These are phyloP conservation scores for Tulasnella sp. DNA, from an alignment of 768 basidiomycete species.

Conservation along the genomic window DNA sequence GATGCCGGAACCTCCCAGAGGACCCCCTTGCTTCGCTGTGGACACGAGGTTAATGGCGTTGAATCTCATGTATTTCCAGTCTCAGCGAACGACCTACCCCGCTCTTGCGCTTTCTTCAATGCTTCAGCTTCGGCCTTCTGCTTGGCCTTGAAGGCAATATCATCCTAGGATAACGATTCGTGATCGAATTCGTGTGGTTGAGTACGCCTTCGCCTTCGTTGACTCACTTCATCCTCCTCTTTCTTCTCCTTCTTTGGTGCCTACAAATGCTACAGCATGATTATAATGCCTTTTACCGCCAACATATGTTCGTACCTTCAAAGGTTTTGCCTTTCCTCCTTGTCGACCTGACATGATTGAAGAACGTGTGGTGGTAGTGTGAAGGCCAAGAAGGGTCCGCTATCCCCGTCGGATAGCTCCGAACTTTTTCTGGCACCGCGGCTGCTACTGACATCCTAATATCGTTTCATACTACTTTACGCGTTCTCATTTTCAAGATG, in stretches of 20 bases:
- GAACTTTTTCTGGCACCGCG: too few species aligned
- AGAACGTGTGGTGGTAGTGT: neutral
- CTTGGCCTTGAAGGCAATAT: slow-evolving; percentile 61
- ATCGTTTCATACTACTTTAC: too few species aligned
- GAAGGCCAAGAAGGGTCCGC: too few species aligned
- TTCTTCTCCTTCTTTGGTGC: slow-evolving; percentile 75
- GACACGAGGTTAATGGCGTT: too few species aligned
- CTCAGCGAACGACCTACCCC: slow-evolving; percentile 39
- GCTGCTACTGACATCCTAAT: too few species aligned
- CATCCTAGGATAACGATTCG: slow-evolving; percentile 42
- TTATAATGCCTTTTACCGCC: neutral
- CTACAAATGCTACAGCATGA: slow-evolving; percentile 33
- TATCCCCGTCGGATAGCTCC: too few species aligned
- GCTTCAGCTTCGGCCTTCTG: slow-evolving; percentile 66
- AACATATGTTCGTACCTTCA: slow-evolving; percentile 46
- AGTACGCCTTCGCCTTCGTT: neutral
- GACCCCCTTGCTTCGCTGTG: slow-evolving; percentile 42
- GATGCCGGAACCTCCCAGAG: slow-evolving; percentile 58
- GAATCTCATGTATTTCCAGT: too few species aligned
- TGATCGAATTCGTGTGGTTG: too few species aligned
- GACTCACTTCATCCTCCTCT: slow-evolving; percentile 34
- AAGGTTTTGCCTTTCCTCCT: slow-evolving; percentile 68
- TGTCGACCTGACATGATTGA: slow-evolving; percentile 13
- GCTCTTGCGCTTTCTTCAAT: slow-evolving; percentile 59
- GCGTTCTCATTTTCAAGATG: slow-evolving; percentile 27